phyloP scores from a whole-genome alignment of 495 filamentous ascomycete species.

The Penicillium cataractarum region DNA sequence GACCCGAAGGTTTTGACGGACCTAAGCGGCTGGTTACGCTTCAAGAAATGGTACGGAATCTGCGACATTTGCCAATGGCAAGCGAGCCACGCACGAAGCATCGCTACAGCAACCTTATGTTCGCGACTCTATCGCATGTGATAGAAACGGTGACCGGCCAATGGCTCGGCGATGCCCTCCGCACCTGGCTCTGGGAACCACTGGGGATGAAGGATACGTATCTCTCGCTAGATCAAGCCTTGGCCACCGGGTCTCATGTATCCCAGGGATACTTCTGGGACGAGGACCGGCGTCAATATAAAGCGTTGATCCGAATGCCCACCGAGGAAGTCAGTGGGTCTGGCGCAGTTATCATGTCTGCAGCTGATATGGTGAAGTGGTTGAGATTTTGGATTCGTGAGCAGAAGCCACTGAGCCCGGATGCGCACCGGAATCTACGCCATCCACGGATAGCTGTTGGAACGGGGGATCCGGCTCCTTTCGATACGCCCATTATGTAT shows the following conservation, averaged over 20 bases:
- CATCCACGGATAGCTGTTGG: constrained; percentile 17
- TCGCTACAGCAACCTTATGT: constrained; percentile 60
- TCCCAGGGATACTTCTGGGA: constrained; percentile 35
- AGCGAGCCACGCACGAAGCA: constrained; percentile 43
- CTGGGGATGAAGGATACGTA: constrained; percentile 54
- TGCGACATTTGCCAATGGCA: constrained; percentile 48
- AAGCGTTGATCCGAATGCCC: constrained; percentile 8
- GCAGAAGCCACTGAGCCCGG: constrained; percentile 3
- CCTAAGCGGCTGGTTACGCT: constrained; percentile 11
- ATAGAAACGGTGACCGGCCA: constrained; percentile 32
- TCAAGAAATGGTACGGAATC: constrained; percentile 33
- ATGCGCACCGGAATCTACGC: constrained; percentile 10
- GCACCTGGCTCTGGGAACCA: constrained; percentile 47
- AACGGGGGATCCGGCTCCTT: constrained; percentile 7
- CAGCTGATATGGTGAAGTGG: constrained; percentile 55
- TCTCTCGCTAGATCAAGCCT: constrained; percentile 45
- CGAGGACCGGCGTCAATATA: constrained; percentile 6
- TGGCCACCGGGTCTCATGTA: constrained; percentile 15
- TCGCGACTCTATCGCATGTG: constrained; percentile 44
- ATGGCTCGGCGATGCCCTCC: constrained; percentile 47
- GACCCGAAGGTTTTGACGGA: neutral
- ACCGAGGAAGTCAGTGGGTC: constrained; percentile 43
- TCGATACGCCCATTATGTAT: constrained; percentile 37
- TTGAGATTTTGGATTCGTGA: constrained; percentile 34
- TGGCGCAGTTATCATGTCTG: constrained; percentile 51